Percentiles rank a stretch among this genome's conserved stretches.
Evolutionary conservation across 1,139 yeast genomes (phyloP).

Genomic region (Saccharomyces hybrid): DNA sequence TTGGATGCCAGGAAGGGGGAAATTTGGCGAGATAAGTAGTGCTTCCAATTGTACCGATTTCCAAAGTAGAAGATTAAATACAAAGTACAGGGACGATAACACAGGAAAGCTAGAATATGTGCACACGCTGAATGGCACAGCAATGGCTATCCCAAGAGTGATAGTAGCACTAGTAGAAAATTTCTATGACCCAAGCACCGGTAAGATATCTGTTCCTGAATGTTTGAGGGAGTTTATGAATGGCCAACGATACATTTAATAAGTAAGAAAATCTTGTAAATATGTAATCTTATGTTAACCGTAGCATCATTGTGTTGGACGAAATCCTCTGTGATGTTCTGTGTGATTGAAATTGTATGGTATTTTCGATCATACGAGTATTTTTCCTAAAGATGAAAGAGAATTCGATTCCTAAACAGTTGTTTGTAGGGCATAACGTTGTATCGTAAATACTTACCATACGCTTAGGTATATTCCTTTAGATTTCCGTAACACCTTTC

Average conservation of each 20-base stretch:
- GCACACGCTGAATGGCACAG: conserved; percentile 91
- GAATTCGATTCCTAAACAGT: not conserved
- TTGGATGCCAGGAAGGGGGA: conserved; percentile 96
- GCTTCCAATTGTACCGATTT: conserved; percentile 89
- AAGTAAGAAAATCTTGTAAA: conserved; percentile 2
- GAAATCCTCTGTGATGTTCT: not conserved
- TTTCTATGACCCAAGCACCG: conserved; percentile 52
- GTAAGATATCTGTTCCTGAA: conserved; percentile 57
- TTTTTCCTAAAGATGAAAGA: not conserved
- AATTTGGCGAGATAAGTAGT: conserved; percentile 90
- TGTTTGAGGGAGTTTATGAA: conserved; percentile 65
- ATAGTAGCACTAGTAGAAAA: conserved; percentile 85
- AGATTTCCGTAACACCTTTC: not conserved
- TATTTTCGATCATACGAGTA: not conserved
- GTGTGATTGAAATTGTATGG: not conserved
- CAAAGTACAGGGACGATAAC: conserved; percentile 38
- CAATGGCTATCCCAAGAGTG: conserved; percentile 90
- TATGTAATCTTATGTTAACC: not conserved
- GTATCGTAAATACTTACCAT: too few relatives aligned
- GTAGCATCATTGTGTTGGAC: not conserved
- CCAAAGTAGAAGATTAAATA: conserved; percentile 77
- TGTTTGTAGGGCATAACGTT: not conserved
- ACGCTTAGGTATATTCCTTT: not conserved
- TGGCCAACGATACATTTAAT: conserved; percentile 36
- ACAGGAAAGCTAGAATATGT: conserved; percentile 44